A percentile compares a stretch with the other conserved stretches of the same genome.
Conservation (phyloP, 1,139 yeast genomes). For the Candida labiduridarum region DNA sequence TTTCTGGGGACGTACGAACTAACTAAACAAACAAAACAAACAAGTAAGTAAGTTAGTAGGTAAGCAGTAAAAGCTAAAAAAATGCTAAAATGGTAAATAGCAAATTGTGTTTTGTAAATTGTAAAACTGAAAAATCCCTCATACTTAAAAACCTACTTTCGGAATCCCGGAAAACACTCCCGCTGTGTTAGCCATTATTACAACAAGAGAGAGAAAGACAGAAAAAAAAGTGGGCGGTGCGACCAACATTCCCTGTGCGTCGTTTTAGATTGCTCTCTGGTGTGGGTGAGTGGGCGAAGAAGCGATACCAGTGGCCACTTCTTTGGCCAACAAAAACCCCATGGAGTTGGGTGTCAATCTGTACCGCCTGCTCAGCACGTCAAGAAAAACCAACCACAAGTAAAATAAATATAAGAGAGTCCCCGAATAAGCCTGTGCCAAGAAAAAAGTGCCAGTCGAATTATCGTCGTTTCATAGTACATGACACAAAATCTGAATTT, state of each 20-base stretch:
- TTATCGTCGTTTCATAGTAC: background rate
- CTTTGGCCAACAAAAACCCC: background rate
- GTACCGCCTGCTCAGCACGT: background rate
- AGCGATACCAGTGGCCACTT: background rate
- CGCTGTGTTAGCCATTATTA: no score
- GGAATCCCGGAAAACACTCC: no score
- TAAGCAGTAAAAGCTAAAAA: no score
- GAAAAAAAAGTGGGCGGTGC: background rate
- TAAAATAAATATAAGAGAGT: background rate
- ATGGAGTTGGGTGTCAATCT: background rate
- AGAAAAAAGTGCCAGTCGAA: background rate
- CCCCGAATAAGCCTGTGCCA: conserved; percentile 7
- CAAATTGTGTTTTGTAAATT: no score
- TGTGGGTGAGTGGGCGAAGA: background rate
- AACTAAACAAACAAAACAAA: no score
- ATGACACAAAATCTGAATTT: background rate
- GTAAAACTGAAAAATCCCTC: no score
- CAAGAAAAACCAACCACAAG: background rate
- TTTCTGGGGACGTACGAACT: no score
- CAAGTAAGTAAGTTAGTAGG: no score
- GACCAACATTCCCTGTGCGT: no score
- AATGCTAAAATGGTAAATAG: no score
- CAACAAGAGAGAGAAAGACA: background rate
- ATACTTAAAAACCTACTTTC: no score
- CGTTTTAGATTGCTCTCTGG: no score